A percentile compares a stretch with the other conserved stretches of the same genome.
phyloP scores from a whole-genome alignment of 2,329 filamentous ascomycete genomes.

The Microdochium nivale region DNA sequence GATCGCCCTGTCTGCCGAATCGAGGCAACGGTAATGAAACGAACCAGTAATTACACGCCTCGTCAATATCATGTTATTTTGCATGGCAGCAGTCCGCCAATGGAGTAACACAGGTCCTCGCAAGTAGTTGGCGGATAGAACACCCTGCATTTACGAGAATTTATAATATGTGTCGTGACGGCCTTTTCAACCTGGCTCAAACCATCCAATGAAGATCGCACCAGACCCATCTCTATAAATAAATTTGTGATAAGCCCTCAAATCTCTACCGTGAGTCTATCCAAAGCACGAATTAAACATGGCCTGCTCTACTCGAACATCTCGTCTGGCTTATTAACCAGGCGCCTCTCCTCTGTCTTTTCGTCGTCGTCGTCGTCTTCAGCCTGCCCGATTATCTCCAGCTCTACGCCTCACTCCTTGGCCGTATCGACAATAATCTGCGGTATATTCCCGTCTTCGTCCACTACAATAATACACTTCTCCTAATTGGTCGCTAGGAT shows the following conservation, averaged over 20 bases:
- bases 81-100: background rate
- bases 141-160: background rate
- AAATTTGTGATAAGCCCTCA: background rate
- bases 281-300: background rate
- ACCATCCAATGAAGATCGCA: background rate
- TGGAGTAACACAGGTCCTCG: background rate
- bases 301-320: too few species aligned
- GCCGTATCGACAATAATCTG: too few species aligned
- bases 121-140: background rate
- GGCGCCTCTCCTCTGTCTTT: too few species aligned
- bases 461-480: too few species aligned
- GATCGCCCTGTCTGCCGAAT: background rate
- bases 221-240: background rate
- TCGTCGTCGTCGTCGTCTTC: too few species aligned
- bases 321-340: too few species aligned
- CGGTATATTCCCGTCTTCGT: too few species aligned
- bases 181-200: background rate
- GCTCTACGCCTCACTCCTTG: too few species aligned
- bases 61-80: background rate
- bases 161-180: background rate
- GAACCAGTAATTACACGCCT: background rate
- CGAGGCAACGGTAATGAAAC: background rate
- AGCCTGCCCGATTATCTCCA: too few species aligned
- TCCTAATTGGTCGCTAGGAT: too few species aligned
- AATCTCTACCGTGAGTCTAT: background rate